phyloP scores from a whole-genome alignment of 768 basidiomycete genomes.

The Suillus subluteus region DNA sequence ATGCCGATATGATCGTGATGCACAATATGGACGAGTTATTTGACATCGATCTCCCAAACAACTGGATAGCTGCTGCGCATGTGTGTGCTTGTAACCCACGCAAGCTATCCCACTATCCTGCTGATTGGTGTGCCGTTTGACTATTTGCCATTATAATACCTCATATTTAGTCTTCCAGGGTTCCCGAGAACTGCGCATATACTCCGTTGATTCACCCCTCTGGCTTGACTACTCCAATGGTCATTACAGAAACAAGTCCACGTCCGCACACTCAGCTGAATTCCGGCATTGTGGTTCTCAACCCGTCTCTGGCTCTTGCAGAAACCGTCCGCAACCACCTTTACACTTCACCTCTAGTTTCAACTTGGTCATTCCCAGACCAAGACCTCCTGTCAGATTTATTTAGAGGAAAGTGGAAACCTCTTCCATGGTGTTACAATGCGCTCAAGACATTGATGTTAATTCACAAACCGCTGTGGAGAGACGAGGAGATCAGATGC shows the following conservation, averaged over 20 bases:
- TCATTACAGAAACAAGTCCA: constrained; percentile 50
- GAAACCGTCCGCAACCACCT: constrained; percentile 50
- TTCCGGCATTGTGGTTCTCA: constrained; percentile 85
- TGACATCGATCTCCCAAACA: constrained; percentile 53
- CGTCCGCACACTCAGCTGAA: constrained; percentile 86
- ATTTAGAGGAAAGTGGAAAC: constrained; percentile 79
- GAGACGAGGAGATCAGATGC: constrained; percentile 82
- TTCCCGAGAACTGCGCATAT: constrained; percentile 90
- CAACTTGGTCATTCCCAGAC: constrained; percentile 78
- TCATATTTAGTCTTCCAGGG: constrained; percentile 50
- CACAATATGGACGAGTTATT: constrained; percentile 83
- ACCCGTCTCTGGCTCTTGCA: constrained; percentile 65
- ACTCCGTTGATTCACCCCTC: constrained; percentile 52
- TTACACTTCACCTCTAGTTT: constrained; percentile 51
- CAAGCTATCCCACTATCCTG: constrained; percentile 81
- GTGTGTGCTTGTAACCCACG: constrained; percentile 95
- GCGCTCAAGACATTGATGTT: constrained; percentile 85
- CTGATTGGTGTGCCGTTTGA: constrained; percentile 65
- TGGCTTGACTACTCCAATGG: constrained; percentile 49
- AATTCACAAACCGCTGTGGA: constrained; percentile 78
- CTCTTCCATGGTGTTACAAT: constrained; percentile 88
- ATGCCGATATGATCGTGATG: constrained; percentile 86
- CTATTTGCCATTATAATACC: not conserved
- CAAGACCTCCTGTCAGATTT: constrained; percentile 87
- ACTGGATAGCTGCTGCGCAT: constrained; percentile 86